Evolutionary conservation across 306 rosid genomes (phyloP).

Genomic region (Citrullus amarus): DNA sequence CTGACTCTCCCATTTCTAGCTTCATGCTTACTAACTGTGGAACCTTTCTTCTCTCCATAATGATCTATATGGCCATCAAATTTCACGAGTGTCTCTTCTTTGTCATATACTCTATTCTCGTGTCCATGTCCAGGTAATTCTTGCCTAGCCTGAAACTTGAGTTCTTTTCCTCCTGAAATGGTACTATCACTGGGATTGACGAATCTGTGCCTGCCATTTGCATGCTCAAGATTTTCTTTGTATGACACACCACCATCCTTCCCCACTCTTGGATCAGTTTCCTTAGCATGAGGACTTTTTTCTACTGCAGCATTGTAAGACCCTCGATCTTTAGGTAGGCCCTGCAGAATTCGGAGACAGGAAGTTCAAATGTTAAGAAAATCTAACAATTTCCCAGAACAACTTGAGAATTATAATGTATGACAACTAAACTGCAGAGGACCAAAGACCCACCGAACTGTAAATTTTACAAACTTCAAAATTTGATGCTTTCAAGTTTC

Average conservation of each 20-base stretch:
- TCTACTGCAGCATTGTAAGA: slow-evolving; percentile 15
- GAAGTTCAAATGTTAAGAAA: background rate
- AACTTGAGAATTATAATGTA: background rate
- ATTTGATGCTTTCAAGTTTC: background rate
- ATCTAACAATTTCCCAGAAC: background rate
- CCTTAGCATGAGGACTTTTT: slow-evolving; percentile 24
- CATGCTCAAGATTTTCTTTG: slow-evolving; percentile 19
- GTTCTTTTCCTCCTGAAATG: slow-evolving; percentile 29
- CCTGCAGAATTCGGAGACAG: slow-evolving; percentile 43
- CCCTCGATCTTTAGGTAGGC: slow-evolving; percentile 24
- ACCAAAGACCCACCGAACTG: background rate
- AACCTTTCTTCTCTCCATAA: slow-evolving; percentile 30
- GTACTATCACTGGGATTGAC: slow-evolving; percentile 27
- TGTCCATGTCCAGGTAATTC: slow-evolving; percentile 28
- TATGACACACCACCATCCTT: slow-evolving; percentile 25
- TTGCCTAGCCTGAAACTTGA: slow-evolving; percentile 24
- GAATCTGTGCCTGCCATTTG: slow-evolving; percentile 22
- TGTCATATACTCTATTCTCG: slow-evolving; percentile 23
- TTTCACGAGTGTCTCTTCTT: slow-evolving; percentile 26
- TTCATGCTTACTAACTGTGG: slow-evolving; percentile 27
- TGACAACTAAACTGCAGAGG: background rate
- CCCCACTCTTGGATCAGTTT: slow-evolving; percentile 28
- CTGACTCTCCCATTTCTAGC: slow-evolving; percentile 27
- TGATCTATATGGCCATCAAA: slow-evolving; percentile 23
- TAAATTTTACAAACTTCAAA: background rate